phyloP scores from a whole-genome alignment of 2,329 filamentous ascomycete species.

The Cladophialophora chaetospira region DNA sequence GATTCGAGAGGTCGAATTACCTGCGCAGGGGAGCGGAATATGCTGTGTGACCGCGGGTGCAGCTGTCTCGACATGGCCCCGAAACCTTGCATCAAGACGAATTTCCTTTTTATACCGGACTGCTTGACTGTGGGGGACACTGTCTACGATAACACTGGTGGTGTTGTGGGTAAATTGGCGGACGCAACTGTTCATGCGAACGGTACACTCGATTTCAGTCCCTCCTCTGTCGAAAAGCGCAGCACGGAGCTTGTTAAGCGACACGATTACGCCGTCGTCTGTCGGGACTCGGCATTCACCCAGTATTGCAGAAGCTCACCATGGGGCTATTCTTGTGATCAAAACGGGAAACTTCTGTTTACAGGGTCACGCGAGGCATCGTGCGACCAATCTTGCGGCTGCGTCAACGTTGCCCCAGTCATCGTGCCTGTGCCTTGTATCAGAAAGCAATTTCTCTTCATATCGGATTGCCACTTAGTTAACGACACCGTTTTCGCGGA shows the following conservation, averaged over 20 bases:
- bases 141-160: slow-evolving; percentile 1
- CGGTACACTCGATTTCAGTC: slow-evolving; percentile 12
- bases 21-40: no score
- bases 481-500: no score
- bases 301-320: no score
- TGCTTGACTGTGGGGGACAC: not conserved
- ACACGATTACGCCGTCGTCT: not conserved
- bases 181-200: slow-evolving; percentile 11
- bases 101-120: not conserved
- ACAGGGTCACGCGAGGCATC: not conserved
- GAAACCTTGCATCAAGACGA: no score
- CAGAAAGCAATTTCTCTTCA: no score
- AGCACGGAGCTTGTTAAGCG: not conserved
- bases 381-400: not conserved
- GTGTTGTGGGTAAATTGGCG: not conserved
- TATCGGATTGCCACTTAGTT: no score
- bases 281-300: no score
- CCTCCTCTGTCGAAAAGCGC: not conserved
- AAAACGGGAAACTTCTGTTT: not conserved
- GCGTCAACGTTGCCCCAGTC: no score
- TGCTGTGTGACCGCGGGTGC: no score
- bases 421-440: no score
- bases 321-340: not conserved
- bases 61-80: no score
- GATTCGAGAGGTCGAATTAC: no score